A percentile compares a stretch with the other conserved stretches of the same genome.
Conservation (phyloP, 2,329 filamentous ascomycete genomes). For the Curvularia sp. region DNA sequence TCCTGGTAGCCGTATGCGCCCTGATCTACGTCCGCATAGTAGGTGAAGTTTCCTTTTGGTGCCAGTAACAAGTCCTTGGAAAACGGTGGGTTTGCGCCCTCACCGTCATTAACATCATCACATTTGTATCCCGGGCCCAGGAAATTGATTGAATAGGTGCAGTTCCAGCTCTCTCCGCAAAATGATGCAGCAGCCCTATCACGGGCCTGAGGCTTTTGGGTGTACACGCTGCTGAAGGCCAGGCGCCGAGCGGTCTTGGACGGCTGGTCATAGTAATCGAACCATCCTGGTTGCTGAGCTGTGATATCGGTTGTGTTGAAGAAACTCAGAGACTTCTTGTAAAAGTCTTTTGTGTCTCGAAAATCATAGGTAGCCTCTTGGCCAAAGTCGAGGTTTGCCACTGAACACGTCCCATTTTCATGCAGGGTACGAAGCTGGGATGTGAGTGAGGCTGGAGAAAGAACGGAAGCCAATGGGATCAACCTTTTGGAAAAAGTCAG, state of each 20-base stretch:
- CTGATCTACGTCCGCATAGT: conserved; percentile 40
- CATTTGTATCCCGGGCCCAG: conserved; percentile 49
- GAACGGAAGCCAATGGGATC: conserved; percentile 48
- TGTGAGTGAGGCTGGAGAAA: conserved; percentile 47
- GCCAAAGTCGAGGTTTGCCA: conserved; percentile 44
- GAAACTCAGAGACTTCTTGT: conserved; percentile 37
- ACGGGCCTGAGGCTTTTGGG: conserved; percentile 39
- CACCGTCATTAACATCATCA: conserved; percentile 32
- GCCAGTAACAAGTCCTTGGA: conserved; percentile 37
- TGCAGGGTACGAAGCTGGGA: conserved; percentile 35
- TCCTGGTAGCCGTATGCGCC: conserved; percentile 44
- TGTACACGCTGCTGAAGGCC: conserved; percentile 42
- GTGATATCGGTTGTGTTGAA: conserved; percentile 47
- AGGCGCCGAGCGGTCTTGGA: conserved; percentile 44
- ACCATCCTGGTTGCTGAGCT: conserved; percentile 31
- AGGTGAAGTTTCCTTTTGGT: conserved; percentile 42
- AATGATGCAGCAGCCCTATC: conserved; percentile 33
- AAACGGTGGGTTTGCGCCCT: conserved; percentile 34
- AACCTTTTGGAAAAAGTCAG: conserved; percentile 29
- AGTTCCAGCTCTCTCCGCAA: conserved; percentile 47
- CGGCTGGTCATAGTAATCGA: conserved; percentile 50
- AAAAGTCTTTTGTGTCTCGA: conserved; percentile 28
- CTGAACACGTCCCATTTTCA: conserved; percentile 30
- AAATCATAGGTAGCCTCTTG: conserved; percentile 44
- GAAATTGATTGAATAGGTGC: conserved; percentile 46